A percentile compares a stretch with the other conserved stretches of the same genome.
These are phyloP conservation scores for Phanerochaete carnosa DNA, from an alignment of 768 basidiomycete species.

Conservation along the genomic window DNA sequence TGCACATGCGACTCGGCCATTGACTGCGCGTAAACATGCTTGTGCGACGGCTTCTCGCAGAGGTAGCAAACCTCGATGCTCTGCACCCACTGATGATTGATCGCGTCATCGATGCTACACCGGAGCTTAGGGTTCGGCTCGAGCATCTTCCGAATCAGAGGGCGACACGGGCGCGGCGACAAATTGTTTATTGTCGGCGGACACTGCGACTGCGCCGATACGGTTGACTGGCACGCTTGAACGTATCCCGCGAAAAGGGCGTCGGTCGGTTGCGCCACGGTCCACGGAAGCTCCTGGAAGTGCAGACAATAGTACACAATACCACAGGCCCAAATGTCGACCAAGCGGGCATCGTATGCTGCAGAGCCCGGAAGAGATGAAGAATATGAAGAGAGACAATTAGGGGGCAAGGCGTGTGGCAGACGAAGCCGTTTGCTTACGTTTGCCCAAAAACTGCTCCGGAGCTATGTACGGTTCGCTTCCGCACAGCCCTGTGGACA, in stretches of 20 bases:
- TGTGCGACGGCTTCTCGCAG: conserved; percentile 59
- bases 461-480: conserved; percentile 99
- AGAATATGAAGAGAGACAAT: conserved; percentile 26
- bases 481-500: conserved; percentile 95
- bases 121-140: conserved; percentile 87
- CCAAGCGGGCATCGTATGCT: conserved; percentile 97
- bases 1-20: conserved; percentile 55
- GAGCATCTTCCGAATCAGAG: conserved; percentile 87
- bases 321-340: conserved; percentile 97
- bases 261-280: conserved; percentile 84
- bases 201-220: conserved; percentile 39
- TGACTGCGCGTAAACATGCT: conserved; percentile 54
- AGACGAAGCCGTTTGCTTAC: conserved; percentile 54
- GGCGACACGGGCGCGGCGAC: conserved; percentile 79
- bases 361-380: conserved; percentile 11
- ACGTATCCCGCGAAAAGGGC: conserved; percentile 77
- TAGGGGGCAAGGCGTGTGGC: conserved; percentile 35
- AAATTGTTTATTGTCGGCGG: conserved; percentile 84
- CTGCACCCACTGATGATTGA: conserved; percentile 76
- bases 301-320: conserved; percentile 98
- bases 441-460: conserved; percentile 94
- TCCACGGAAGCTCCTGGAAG: conserved; percentile 98
- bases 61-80: conserved; percentile 80
- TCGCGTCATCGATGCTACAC: conserved; percentile 73
- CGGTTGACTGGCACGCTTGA: conserved; percentile 47